Conservation (phyloP, 2,329 filamentous ascomycete genomes). For the Hymenoscyphus occultus region DNA sequence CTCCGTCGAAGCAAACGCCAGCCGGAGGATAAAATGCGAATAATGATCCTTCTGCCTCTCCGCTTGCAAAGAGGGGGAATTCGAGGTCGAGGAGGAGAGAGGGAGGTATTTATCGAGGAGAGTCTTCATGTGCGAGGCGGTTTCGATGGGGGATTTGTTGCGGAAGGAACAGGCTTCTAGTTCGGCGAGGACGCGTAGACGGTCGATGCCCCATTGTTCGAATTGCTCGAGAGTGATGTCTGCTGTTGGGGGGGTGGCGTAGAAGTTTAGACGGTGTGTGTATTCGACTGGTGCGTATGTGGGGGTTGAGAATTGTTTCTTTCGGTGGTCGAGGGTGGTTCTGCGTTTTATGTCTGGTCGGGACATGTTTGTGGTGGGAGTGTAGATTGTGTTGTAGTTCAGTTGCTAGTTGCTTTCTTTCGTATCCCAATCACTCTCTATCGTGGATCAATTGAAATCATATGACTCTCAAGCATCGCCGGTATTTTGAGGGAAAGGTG, state of each 20-base stretch:
- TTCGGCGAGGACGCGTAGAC: constrained; percentile 81
- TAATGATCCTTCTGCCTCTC: constrained; percentile 96
- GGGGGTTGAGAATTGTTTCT: constrained; percentile 76
- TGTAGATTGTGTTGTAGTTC: background rate
- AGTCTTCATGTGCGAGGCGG: constrained; percentile 76
- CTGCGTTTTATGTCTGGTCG: constrained; percentile 63
- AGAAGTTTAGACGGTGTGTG: constrained; percentile 87
- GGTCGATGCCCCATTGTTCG: constrained; percentile 96
- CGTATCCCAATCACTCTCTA: too few relatives aligned
- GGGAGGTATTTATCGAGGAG: constrained; percentile 85
- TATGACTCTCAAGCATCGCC: too few relatives aligned
- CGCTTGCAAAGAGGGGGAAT: constrained; percentile 53
- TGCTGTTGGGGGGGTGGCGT: constrained; percentile 79
- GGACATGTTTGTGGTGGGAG: constrained; percentile 30
- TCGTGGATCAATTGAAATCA: too few relatives aligned
- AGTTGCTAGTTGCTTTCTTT: background rate
- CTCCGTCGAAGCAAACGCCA: constrained; percentile 89
- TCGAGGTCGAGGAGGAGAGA: constrained; percentile 71
- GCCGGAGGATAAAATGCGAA: constrained; percentile 90
- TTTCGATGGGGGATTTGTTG: constrained; percentile 82
- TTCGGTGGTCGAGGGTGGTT: constrained; percentile 72
- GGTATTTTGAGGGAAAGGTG: too few relatives aligned
- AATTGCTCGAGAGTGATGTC: constrained; percentile 97
- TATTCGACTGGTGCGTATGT: constrained; percentile 77
- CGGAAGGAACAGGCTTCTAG: constrained; percentile 94